Evolutionary conservation across 2,329 filamentous ascomycete species (phyloP).

Genomic region (Exutisphaerella laricina): DNA sequence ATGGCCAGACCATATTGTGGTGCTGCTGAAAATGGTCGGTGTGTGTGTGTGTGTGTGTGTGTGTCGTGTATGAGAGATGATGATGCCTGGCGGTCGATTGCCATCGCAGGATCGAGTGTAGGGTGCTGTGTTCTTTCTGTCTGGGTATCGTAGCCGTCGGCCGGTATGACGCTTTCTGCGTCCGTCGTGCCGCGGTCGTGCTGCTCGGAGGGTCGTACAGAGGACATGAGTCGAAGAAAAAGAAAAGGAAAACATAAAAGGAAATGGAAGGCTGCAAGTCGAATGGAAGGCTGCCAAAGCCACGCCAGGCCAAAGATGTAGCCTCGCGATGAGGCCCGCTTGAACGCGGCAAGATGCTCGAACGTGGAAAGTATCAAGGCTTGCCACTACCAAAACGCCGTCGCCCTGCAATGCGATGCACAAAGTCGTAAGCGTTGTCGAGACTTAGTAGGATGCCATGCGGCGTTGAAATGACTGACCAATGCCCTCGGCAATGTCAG

Average conservation of each 20-base stretch:
- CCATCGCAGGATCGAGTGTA: slow-evolving; percentile 12
- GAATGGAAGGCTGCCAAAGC: slow-evolving; percentile 18
- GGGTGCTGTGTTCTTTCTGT: slow-evolving; percentile 10
- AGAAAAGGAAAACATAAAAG: slow-evolving; percentile 16
- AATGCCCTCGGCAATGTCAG: slow-evolving; percentile 29
- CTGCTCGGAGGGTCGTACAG: slow-evolving; percentile 17
- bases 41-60: neutral
- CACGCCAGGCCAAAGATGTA: slow-evolving; percentile 14
- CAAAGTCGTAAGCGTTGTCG: slow-evolving; percentile 9
- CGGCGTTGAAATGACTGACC: slow-evolving; percentile 31
- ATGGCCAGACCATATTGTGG: slow-evolving; percentile 16
- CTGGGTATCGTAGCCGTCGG: slow-evolving; percentile 20
- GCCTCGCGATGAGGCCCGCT: slow-evolving; percentile 18
- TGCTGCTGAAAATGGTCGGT: slow-evolving; percentile 14
- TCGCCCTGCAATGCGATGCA: slow-evolving; percentile 16
- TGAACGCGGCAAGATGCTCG: slow-evolving; percentile 25
- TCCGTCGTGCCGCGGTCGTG: slow-evolving; percentile 12
- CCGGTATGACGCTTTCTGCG: neutral
- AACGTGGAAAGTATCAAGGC: slow-evolving; percentile 10
- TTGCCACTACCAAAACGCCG: slow-evolving; percentile 12
- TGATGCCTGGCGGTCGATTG: slow-evolving; percentile 11
- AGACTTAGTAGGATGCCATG: slow-evolving; percentile 34
- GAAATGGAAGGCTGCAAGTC: slow-evolving; percentile 14
- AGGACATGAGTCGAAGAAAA: slow-evolving; percentile 21
- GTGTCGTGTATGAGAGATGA: slow-evolving; percentile 6